A percentile compares a stretch with the other conserved stretches of the same genome.
Conservation (phyloP, 257 asterid genomes). For the Eustoma russellianum region DNA sequence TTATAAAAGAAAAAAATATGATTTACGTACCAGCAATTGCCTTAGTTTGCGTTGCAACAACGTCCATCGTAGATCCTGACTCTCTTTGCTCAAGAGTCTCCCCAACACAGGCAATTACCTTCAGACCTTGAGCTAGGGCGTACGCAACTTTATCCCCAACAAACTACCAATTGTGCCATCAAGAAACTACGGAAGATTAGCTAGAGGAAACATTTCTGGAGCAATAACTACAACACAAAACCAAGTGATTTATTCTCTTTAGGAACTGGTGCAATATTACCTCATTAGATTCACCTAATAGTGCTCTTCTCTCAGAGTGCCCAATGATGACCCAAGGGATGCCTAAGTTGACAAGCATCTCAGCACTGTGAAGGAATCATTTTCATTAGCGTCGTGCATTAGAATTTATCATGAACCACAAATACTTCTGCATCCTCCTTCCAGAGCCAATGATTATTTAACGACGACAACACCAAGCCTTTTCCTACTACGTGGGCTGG, state of each 20-base stretch:
- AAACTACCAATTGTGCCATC: slow-evolving; percentile 34
- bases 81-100: slow-evolving; percentile 99
- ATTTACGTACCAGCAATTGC: slow-evolving; percentile 79
- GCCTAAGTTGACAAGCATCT: slow-evolving; percentile 78
- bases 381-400: background rate
- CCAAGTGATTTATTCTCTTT: background rate
- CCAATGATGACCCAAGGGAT: slow-evolving; percentile 97
- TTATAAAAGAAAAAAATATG: background rate
- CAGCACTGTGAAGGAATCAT: slow-evolving; percentile 55
- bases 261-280: slow-evolving; percentile 23
- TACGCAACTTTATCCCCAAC: slow-evolving; percentile 96
- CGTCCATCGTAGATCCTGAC: slow-evolving; percentile 79
- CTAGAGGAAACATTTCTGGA: background rate
- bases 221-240: background rate
- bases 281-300: slow-evolving; percentile 78
- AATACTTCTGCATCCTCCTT: background rate
- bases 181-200: background rate
- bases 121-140: slow-evolving; percentile 87
- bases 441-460: no score
- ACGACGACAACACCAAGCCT: no score
- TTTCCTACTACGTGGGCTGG: no score
- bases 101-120: slow-evolving; percentile 97
- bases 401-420: background rate
- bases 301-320: slow-evolving; percentile 88
- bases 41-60: slow-evolving; percentile 94